Percentiles rank a stretch among this genome's conserved stretches.
phyloP scores from a whole-genome alignment of 257 asterid species.

The Jacaranda copaia region DNA sequence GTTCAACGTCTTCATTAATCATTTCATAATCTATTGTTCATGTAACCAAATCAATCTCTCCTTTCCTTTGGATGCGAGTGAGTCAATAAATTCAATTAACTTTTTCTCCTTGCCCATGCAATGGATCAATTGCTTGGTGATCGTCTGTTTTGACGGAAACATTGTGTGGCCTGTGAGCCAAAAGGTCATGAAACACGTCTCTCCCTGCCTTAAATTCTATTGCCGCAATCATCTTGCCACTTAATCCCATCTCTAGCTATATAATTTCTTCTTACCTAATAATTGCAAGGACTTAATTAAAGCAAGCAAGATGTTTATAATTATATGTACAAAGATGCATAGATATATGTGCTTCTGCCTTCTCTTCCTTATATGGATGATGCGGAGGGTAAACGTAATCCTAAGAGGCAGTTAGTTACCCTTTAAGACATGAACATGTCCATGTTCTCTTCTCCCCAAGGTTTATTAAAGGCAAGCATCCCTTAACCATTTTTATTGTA shows the following conservation, averaged over 20 bases:
- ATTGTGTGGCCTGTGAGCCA: conserved; percentile 34
- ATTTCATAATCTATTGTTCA: conserved; percentile 48
- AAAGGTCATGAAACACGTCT: conserved; percentile 4
- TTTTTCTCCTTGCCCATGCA: conserved; percentile 40
- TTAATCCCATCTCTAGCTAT: conserved; percentile 33
- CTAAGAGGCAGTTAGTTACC: too few species aligned
- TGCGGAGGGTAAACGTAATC: too few species aligned
- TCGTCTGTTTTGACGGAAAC: conserved; percentile 22
- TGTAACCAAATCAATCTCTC: conserved; percentile 37
- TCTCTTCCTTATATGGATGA: conserved; percentile 11
- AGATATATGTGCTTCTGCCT: background rate
- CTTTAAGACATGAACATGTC: too few species aligned
- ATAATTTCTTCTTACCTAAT: too few species aligned
- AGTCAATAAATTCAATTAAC: conserved; percentile 10
- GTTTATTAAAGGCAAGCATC: too few species aligned
- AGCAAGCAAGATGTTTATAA: too few species aligned
- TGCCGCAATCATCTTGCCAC: conserved; percentile 27
- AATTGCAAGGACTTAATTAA: too few species aligned
- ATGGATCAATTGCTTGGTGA: conserved; percentile 27
- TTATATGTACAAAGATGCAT: background rate
- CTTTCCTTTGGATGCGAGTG: conserved; percentile 42
- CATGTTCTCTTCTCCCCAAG: too few species aligned
- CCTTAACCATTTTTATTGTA: too few species aligned
- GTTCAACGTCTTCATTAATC: conserved; percentile 40
- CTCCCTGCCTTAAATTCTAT: conserved; percentile 33